These are phyloP conservation scores for Solanum virginianum DNA, from an alignment of 257 asterid species.

Conservation along the genomic window DNA sequence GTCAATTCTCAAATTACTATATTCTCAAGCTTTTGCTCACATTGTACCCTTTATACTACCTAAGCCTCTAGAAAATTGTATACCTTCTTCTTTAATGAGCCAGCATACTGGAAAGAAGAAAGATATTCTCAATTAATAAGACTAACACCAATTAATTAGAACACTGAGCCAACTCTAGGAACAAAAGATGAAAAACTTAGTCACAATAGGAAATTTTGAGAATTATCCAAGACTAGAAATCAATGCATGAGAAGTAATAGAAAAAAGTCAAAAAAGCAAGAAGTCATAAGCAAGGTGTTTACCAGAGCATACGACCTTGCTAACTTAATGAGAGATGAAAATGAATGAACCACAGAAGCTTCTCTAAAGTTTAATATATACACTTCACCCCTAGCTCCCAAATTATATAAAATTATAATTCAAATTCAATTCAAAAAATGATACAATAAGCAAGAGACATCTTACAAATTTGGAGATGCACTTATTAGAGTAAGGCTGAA, in stretches of 20 bases:
- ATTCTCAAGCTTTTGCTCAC: not conserved
- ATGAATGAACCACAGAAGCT: not conserved
- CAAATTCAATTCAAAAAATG: not conserved
- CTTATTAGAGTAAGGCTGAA: constrained; percentile 7
- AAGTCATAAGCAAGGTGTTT: not conserved
- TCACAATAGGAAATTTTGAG: not conserved
- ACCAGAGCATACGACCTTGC: not conserved
- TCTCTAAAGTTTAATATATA: not conserved
- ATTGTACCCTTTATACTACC: not conserved
- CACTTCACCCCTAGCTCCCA: not conserved
- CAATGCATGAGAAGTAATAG: not conserved
- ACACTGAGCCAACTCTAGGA: not conserved
- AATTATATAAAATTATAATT: not conserved
- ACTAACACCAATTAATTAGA: not conserved
- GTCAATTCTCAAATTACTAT: not conserved
- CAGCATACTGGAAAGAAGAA: too few relatives aligned
- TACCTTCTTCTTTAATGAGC: too few relatives aligned
- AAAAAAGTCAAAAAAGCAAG: not conserved
- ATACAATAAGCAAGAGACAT: not conserved
- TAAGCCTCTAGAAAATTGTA: not conserved
- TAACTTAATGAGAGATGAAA: not conserved
- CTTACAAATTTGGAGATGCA: constrained; percentile 42
- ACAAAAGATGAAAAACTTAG: not conserved
- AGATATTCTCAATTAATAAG: not conserved
- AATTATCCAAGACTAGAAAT: not conserved